Evolutionary conservation across 208 protist species (phyloP).

Genomic region (Leishmania gerbilli): DNA sequence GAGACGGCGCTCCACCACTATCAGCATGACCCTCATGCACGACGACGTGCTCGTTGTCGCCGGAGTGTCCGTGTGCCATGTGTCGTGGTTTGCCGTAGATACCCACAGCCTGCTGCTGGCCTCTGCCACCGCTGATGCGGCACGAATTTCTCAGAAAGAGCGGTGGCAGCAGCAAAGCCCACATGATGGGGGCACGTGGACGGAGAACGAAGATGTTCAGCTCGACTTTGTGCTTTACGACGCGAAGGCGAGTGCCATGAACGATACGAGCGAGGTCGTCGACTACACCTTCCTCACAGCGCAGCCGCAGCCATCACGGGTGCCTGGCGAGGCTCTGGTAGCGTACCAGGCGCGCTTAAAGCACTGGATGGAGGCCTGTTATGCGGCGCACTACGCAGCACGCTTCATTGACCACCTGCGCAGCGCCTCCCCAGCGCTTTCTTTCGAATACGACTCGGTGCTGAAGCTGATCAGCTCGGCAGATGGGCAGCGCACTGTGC

Average conservation of each 20-base stretch:
- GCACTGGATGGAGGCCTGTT: constrained; percentile 47
- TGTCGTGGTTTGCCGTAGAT: constrained; percentile 33
- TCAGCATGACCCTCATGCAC: constrained; percentile 1
- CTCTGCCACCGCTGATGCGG: constrained; percentile 2
- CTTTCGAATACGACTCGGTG: constrained; percentile 51
- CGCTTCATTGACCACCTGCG: constrained; percentile 31
- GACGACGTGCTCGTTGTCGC: constrained; percentile 8
- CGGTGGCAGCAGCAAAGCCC: constrained; percentile 4
- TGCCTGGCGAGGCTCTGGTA: constrained; percentile 18
- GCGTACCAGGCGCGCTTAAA: constrained; percentile 30
- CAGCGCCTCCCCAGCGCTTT: constrained; percentile 27
- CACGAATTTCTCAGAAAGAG: neutral
- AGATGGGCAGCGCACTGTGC: constrained; percentile 22
- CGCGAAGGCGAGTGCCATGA: neutral
- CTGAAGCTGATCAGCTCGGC: constrained; percentile 8
- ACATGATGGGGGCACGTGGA: neutral
- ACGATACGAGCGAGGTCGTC: constrained; percentile 23
- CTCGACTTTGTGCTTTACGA: constrained; percentile 58
- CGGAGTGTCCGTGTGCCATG: constrained; percentile 25
- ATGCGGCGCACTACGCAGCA: constrained; percentile 15
- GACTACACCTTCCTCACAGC: constrained; percentile 45
- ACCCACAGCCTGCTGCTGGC: constrained; percentile 23
- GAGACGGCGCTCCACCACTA: neutral
- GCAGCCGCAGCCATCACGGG: constrained; percentile 26
- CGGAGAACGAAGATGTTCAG: constrained; percentile 10